Conservation (phyloP, 2,329 filamentous ascomycete genomes). For the Didymella exigua region DNA sequence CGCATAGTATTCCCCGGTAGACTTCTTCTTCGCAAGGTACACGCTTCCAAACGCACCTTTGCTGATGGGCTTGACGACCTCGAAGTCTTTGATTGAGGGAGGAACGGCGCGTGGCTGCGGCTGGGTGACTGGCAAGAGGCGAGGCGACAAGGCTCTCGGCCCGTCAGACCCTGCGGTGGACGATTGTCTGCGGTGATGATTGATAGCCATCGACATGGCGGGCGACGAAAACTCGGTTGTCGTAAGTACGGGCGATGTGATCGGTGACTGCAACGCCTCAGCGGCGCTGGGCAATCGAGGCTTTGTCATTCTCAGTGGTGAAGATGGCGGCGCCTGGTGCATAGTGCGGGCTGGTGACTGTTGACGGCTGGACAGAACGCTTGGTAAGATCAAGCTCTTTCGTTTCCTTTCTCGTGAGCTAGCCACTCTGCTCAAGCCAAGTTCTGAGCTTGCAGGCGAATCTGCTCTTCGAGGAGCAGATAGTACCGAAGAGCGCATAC, state of each 20-base stretch:
- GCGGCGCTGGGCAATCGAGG: conserved; percentile 68
- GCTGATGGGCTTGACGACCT: conserved; percentile 99
- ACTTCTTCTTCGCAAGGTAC: conserved; percentile 97
- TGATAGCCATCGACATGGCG: conserved; percentile 60
- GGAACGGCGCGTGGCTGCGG: conserved; percentile 87
- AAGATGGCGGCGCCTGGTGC: conserved; percentile 69
- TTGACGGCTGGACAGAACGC: conserved; percentile 79
- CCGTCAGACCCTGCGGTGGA: conserved; percentile 80
- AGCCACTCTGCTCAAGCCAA: conserved; percentile 75
- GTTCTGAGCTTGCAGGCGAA: conserved; percentile 76
- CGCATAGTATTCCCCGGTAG: conserved; percentile 95
- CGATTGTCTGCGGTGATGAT: conserved; percentile 86
- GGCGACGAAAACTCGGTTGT: conserved; percentile 82
- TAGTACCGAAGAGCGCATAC: conserved; percentile 78
- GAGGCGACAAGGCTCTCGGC: conserved; percentile 76
- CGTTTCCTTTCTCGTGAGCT: conserved; percentile 84
- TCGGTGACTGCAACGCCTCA: conserved; percentile 78
- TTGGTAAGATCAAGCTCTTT: conserved; percentile 81
- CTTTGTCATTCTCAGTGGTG: conserved; percentile 84
- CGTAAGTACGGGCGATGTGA: conserved; percentile 85
- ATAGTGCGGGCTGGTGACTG: conserved; percentile 83
- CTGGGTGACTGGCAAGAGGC: conserved; percentile 75
- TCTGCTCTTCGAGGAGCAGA: conserved; percentile 77
- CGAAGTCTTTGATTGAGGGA: conserved; percentile 98
- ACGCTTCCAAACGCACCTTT: conserved; percentile 98